Percentiles rank a stretch among this genome's conserved stretches.
phyloP scores from a whole-genome alignment of 208 protist species.

The Jaenimonas drosophilae region DNA sequence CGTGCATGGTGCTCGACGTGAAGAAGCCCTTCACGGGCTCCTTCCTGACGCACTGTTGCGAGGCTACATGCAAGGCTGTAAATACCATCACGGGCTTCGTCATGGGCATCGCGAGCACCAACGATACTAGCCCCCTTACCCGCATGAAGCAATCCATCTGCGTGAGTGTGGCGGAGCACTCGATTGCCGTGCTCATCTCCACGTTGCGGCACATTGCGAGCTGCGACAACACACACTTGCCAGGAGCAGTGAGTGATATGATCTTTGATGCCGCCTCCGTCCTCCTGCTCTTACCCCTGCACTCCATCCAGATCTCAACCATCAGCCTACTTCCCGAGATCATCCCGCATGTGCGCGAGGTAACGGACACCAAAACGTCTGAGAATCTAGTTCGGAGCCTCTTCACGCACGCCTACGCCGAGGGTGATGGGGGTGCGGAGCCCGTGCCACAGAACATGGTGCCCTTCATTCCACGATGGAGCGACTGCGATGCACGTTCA shows the following conservation, averaged over 20 bases:
- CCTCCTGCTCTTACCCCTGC: slow-evolving; percentile 75
- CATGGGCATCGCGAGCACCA: slow-evolving; percentile 28
- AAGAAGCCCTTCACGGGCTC: slow-evolving; percentile 13
- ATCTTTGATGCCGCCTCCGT: slow-evolving; percentile 73
- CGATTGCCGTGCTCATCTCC: slow-evolving; percentile 65
- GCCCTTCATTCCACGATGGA: slow-evolving; percentile 67
- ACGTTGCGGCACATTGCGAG: slow-evolving; percentile 62
- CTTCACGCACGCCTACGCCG: slow-evolving; percentile 58
- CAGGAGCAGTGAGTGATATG: slow-evolving; percentile 28
- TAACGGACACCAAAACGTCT: slow-evolving; percentile 29
- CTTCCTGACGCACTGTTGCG: slow-evolving; percentile 54
- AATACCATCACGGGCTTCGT: slow-evolving; percentile 63
- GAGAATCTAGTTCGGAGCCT: slow-evolving; percentile 53
- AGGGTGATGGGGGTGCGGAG: slow-evolving; percentile 1
- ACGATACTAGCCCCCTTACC: slow-evolving; percentile 16
- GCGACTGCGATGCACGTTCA: slow-evolving; percentile 64
- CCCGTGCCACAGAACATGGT: slow-evolving; percentile 21
- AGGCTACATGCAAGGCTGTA: slow-evolving; percentile 58
- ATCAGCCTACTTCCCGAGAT: slow-evolving; percentile 76
- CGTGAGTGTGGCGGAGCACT: slow-evolving; percentile 57
- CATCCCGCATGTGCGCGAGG: slow-evolving; percentile 49
- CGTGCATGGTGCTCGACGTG: slow-evolving; percentile 41
- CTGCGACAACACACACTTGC: slow-evolving; percentile 10
- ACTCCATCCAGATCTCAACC: slow-evolving; percentile 72
- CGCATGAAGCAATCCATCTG: slow-evolving; percentile 45